Conservation (phyloP, 2,329 filamentous ascomycete species). For the Nakataea oryzae region DNA sequence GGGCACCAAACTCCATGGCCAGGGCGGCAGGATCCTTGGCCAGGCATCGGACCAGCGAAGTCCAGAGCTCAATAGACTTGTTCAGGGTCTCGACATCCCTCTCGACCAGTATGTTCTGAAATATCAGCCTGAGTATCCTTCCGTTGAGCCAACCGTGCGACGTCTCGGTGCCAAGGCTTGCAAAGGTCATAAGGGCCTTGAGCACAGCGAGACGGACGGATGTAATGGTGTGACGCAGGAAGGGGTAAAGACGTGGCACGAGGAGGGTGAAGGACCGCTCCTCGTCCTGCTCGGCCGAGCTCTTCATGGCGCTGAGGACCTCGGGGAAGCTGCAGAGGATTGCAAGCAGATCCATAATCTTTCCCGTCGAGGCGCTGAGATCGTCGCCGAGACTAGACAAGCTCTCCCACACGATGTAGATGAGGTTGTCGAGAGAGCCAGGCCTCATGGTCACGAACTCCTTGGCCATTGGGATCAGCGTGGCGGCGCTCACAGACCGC, state of each 20-base stretch:
- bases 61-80: constrained; percentile 81
- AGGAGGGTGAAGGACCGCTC: constrained; percentile 86
- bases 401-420: constrained; percentile 95
- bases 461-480: constrained; percentile 87
- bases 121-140: constrained; percentile 76
- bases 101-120: constrained; percentile 92
- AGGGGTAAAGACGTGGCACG: constrained; percentile 89
- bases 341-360: constrained; percentile 95
- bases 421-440: constrained; percentile 65
- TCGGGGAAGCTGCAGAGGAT: constrained; percentile 92
- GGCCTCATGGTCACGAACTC: constrained; percentile 86
- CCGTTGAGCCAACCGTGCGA: constrained; percentile 89
- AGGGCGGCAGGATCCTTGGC: constrained; percentile 54
- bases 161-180: constrained; percentile 69
- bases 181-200: constrained; percentile 85
- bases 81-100: constrained; percentile 74
- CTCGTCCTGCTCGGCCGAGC: constrained; percentile 70
- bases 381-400: constrained; percentile 95
- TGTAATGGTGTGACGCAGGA: constrained; percentile 92
- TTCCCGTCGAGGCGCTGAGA: constrained; percentile 90
- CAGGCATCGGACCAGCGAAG: constrained; percentile 61
- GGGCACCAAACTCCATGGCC: constrained; percentile 60
- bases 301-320: constrained; percentile 88
- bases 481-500: constrained; percentile 93
- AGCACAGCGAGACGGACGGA: constrained; percentile 89